A percentile compares a stretch with the other conserved stretches of the same genome.
phyloP scores from a whole-genome alignment of 371 early-diverging fungal genomes.

The Nematocida displodere region DNA sequence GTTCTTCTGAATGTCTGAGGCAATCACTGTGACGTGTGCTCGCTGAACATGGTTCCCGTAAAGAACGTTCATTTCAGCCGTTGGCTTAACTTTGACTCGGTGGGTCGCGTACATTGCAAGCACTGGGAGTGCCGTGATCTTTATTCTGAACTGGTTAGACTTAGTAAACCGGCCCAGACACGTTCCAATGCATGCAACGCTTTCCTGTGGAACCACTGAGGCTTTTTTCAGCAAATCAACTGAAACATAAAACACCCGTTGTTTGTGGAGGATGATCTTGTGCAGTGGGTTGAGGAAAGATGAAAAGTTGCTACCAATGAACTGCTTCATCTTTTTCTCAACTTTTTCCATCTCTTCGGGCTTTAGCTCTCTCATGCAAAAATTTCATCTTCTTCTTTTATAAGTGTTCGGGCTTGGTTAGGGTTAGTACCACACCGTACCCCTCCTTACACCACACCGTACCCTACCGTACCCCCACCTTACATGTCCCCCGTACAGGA shows the following conservation, averaged over 20 bases:
- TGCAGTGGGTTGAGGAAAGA: constrained; percentile 54
- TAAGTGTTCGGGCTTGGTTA: no score
- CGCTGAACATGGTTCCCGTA: constrained; percentile 97
- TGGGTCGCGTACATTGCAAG: constrained; percentile 85
- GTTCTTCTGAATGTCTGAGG: constrained; percentile 91
- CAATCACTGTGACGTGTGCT: constrained; percentile 86
- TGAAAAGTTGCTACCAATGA: constrained; percentile 58
- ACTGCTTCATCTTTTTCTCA: constrained; percentile 58
- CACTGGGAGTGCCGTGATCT: constrained; percentile 81
- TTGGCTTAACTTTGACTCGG: constrained; percentile 94
- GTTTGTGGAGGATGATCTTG: constrained; percentile 54
- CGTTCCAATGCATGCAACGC: constrained; percentile 78
- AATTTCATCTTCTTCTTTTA: constrained; percentile 15
- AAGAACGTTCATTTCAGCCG: constrained; percentile 95
- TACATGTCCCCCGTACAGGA: no score
- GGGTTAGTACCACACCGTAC: no score
- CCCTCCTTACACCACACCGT: no score
- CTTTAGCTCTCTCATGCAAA: constrained; percentile 62
- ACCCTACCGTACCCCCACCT: no score
- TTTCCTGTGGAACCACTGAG: constrained; percentile 66
- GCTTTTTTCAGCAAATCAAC: constrained; percentile 53
- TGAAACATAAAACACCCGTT: constrained; percentile 53
- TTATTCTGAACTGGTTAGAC: constrained; percentile 84
- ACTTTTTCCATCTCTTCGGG: constrained; percentile 61
- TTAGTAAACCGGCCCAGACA: constrained; percentile 97